Conservation (phyloP, 345 rosid species). For the Litchi chinensis region DNA sequence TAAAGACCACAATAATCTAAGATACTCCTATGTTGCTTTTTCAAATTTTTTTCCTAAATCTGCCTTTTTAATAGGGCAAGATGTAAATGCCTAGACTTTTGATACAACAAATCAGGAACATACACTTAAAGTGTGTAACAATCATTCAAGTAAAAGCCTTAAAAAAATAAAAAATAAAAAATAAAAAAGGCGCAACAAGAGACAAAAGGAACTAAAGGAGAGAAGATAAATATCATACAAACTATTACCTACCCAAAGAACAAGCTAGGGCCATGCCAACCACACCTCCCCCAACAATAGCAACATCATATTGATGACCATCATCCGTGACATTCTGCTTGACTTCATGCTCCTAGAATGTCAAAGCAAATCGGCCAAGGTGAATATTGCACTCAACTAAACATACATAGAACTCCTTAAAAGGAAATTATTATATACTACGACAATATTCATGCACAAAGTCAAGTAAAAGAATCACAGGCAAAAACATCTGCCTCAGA, state of each 20-base stretch:
- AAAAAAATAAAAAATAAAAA: no score
- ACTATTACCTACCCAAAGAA: constrained; percentile 63
- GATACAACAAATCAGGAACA: background rate
- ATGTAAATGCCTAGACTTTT: background rate
- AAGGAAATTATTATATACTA: background rate
- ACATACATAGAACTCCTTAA: background rate
- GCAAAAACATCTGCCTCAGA: background rate
- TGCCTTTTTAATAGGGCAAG: background rate
- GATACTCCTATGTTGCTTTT: background rate
- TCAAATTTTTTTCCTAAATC: background rate
- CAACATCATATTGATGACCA: constrained; percentile 66
- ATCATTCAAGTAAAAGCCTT: background rate
- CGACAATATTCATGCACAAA: background rate
- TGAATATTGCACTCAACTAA: constrained; percentile 4
- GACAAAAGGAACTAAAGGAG: background rate
- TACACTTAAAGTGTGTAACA: background rate
- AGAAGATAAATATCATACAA: background rate
- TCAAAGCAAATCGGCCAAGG: constrained; percentile 8
- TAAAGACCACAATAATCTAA: background rate
- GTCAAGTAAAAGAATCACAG: background rate
- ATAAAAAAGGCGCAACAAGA: background rate
- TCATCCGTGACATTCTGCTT: constrained; percentile 26
- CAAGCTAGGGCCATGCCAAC: constrained; percentile 97
- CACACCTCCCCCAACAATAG: constrained; percentile 96
- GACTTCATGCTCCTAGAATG: constrained; percentile 38